A percentile compares a stretch with the other conserved stretches of the same genome.
These are phyloP conservation scores for Dactylellina parvicollis DNA, from an alignment of 2,329 filamentous ascomycete species.

Conservation along the genomic window DNA sequence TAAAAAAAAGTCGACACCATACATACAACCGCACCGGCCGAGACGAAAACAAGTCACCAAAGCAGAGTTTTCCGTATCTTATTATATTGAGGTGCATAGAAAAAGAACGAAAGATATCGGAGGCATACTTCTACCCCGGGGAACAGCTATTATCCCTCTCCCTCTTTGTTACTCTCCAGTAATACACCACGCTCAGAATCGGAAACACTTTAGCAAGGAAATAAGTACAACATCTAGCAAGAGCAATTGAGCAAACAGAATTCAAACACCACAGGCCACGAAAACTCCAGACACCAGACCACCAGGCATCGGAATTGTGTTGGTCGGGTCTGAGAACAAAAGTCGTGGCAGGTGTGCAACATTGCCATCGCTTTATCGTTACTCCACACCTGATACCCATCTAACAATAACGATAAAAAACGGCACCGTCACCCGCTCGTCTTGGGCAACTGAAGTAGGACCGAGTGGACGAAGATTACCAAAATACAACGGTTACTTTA, in stretches of 20 bases:
- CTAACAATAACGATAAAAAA: slow-evolving; percentile 35
- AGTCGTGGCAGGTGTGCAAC: slow-evolving; percentile 39
- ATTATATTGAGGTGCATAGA: too few species aligned
- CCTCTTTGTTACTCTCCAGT: slow-evolving; percentile 7
- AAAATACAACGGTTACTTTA: background rate
- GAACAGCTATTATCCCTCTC: background rate
- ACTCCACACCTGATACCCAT: slow-evolving; percentile 17
- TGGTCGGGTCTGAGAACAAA: slow-evolving; percentile 26
- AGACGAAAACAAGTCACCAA: slow-evolving; percentile 5
- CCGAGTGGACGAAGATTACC: background rate
- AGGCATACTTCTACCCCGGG: background rate
- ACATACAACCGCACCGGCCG: slow-evolving; percentile 5
- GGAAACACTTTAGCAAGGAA: slow-evolving; percentile 26
- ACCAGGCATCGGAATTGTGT: slow-evolving; percentile 34
- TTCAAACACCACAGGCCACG: slow-evolving; percentile 30
- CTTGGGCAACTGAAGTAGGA: background rate
- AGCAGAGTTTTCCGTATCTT: too few species aligned
- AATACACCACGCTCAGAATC: slow-evolving; percentile 15
- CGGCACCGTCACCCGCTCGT: background rate
- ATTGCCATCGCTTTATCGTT: slow-evolving; percentile 4
- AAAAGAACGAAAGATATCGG: too few species aligned
- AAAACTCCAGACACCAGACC: slow-evolving; percentile 43
- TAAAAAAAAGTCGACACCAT: slow-evolving; percentile 15
- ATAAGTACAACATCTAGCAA: slow-evolving; percentile 38
- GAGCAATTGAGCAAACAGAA: slow-evolving; percentile 34